phyloP scores from a whole-genome alignment of 108 stramenopile species.

The Licmophora abbreviata region DNA sequence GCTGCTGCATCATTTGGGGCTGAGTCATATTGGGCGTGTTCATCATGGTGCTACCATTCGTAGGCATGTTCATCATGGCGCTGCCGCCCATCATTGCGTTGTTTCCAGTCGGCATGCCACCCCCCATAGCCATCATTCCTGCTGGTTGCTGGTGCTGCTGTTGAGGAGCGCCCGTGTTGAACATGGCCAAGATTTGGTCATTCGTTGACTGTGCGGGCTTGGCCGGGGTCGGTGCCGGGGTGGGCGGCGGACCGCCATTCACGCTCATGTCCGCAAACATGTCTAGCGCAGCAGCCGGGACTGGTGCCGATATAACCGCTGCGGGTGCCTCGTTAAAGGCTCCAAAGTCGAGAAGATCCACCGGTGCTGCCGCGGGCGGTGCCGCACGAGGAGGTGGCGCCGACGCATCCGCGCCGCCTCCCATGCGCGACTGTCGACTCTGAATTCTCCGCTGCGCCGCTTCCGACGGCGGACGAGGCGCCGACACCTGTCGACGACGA shows the following conservation, averaged over 20 bases:
- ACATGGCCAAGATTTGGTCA: constrained; percentile 64
- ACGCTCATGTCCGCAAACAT: constrained; percentile 36
- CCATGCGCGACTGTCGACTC: constrained; percentile 30
- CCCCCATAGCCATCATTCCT: constrained; percentile 13
- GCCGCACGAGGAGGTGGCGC: constrained; percentile 18
- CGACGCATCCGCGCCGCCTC: constrained; percentile 9
- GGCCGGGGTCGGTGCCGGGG: constrained; percentile 8
- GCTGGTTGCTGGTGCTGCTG: constrained; percentile 12
- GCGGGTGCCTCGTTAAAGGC: constrained; percentile 23
- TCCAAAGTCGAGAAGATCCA: constrained; percentile 40
- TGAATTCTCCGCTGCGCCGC: constrained; percentile 64
- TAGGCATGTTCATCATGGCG: too few species aligned
- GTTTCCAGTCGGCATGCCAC: constrained; percentile 6
- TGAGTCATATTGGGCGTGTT: too few species aligned
- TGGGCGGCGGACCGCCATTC: not conserved
- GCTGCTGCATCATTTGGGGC: too few species aligned
- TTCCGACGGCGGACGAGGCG: constrained; percentile 52
- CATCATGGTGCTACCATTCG: too few species aligned
- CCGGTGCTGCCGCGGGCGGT: constrained; percentile 14
- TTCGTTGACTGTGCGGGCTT: constrained; percentile 16
- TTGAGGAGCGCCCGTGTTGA: constrained; percentile 28
- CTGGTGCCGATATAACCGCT: constrained; percentile 12
- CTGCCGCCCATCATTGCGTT: constrained; percentile 18
- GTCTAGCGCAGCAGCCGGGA: constrained; percentile 18
- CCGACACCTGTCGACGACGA: constrained; percentile 17